Evolutionary conservation across 2,329 filamentous ascomycete species (phyloP), one percentile per base, ranked within the genome.

Genomic region (Botrytis porri): DNA sequence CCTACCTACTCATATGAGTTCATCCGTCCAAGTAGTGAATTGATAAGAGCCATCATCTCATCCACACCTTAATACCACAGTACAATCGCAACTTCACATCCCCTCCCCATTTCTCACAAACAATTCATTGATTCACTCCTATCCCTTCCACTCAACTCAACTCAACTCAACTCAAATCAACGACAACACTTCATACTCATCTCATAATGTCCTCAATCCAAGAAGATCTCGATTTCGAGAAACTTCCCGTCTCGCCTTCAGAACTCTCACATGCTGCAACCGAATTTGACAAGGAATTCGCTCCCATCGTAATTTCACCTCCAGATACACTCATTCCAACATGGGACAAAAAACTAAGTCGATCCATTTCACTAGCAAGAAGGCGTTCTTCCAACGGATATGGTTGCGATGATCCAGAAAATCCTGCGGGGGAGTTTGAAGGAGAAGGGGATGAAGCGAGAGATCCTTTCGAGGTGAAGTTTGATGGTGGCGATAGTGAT

Each of bases 401-500:
- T 75, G 80, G 79, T n/a, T 79, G 79, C 37, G 77, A 80, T 74
- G 77, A 77, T 63, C 69, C 72, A 1, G 70, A 74, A 20, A 66
- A 73, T 16, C 66, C 48, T 16, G 70, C 75, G 61, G 61, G 69
- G 1, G 70, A 74, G n/a, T 72, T 69, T 63, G 79, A 78, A 63
- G 75, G 74, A 18, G 78, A 74, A 51, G 78, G 75, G 39, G 78
- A 57, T 41, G 72, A 75, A n/a, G 77, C 77, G 39, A 82, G 82
- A 62, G 83, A 86, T 70, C 83, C 83, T 3, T 95, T 89, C 77
- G 87, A 93, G 75, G 94, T 98, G 32, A 82, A 82, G 10, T 98
- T 92, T 88, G 92, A 95, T 57, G 89, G 88, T 22, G 86, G 86
- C 8, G 90, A 94, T 73, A 83, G 85, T 65, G 95, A 98, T 80